These are phyloP conservation scores for Calonectria hawksworthii DNA, from an alignment of 2,329 filamentous ascomycete genomes.

Conservation along the genomic window DNA sequence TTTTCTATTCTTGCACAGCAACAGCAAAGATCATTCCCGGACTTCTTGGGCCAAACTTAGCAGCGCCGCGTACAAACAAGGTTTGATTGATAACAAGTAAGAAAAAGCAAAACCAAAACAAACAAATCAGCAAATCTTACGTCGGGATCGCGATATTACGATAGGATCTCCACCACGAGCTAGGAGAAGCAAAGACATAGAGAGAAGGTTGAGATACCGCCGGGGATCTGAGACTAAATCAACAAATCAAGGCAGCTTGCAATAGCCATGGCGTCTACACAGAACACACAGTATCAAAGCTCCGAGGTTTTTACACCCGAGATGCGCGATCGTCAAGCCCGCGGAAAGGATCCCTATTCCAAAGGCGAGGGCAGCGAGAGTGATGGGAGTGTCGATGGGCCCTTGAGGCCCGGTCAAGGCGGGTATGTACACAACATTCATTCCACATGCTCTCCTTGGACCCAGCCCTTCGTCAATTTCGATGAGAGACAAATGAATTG, in stretches of 20 bases:
- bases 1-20: not conserved
- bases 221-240: not conserved
- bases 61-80: not conserved
- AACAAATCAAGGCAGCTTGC: not conserved
- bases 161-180: not conserved
- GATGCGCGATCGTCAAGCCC: constrained; percentile 71
- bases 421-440: not conserved
- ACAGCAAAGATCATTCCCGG: not conserved
- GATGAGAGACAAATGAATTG: not conserved
- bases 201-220: not conserved
- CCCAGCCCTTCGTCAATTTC: not conserved
- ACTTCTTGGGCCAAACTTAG: not conserved
- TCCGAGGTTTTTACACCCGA: constrained; percentile 57
- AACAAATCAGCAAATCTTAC: not conserved
- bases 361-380: constrained; percentile 41
- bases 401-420: constrained; percentile 32
- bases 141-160: not conserved
- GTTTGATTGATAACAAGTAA: not conserved
- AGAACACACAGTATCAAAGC: constrained; percentile 51
- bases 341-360: constrained; percentile 69
- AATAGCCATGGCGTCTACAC: constrained; percentile 51
- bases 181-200: not conserved
- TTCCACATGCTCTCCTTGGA: too few relatives aligned
- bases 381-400: constrained; percentile 41
- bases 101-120: constrained; percentile 5